Base-by-base conservation (phyloP, 139 green algal species). In the Dunaliella sp. region DNA sequence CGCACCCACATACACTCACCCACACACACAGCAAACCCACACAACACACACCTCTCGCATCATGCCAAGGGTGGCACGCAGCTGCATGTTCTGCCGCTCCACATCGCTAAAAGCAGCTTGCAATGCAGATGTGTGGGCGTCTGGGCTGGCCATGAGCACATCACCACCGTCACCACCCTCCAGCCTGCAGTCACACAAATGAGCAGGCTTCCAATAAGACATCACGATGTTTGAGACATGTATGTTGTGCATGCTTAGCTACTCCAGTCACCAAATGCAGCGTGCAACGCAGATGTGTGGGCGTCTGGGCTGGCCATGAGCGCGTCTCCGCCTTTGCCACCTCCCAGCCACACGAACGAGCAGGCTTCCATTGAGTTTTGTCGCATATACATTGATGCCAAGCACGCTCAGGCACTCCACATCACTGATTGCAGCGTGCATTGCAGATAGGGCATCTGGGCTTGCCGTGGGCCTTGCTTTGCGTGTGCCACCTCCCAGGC, bases 161-260 rank as follows among this genome's bases (percentile, higher is more conserved):
- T 80, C 74, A 80, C 3, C 74, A 80, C 74, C n/a, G 16, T 80
- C n/a, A 33, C 3, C 24, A 21, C n/a, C 74, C n/a, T 80, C 74
- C 31, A 80, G 48, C 48, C 48, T 65, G 48, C 48, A 65, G 16
- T 65, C 7, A 65, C n/a, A n/a, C n/a, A n/a, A n/a, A n/a, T n/a
- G n/a, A n/a, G n/a, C n/a, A n/a, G n/a, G n/a, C n/a, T n/a, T n/a
- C n/a, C n/a, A n/a, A n/a, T n/a, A n/a, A n/a, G n/a, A n/a, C n/a
- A n/a, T n/a, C n/a, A n/a, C n/a, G n/a, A n/a, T n/a, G n/a, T n/a
- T n/a, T n/a, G n/a, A n/a, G n/a, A n/a, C n/a, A n/a, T n/a, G n/a
- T n/a, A n/a, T n/a, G n/a, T n/a, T n/a, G n/a, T 91, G 89, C 36
- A 79, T 36, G 79, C 93, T 95, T 81, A 92, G 87, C n/a, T 33